Conservation (phyloP, 306 rosid genomes). For the Lithocarpus polystachyus region DNA sequence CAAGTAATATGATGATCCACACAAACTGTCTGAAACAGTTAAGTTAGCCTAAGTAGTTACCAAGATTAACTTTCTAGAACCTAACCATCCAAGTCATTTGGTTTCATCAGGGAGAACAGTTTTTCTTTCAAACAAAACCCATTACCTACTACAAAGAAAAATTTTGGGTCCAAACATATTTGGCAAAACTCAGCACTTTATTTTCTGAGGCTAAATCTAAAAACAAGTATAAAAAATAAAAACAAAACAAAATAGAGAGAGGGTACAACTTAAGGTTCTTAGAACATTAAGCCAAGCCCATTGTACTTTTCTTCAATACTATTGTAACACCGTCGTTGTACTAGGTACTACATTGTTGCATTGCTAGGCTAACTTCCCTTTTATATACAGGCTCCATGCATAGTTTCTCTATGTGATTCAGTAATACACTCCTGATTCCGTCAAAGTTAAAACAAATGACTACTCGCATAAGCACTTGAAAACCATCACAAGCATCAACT, state of each 20-base stretch:
- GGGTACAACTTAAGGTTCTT: background rate
- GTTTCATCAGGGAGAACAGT: background rate
- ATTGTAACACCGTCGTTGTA: no score
- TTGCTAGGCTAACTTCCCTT: no score
- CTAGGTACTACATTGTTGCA: no score
- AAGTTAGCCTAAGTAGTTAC: background rate
- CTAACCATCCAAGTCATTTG: background rate
- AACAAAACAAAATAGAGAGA: background rate
- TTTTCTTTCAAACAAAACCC: background rate
- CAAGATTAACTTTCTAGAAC: background rate
- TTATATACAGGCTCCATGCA: no score
- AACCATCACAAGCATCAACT: slow-evolving; percentile 11
- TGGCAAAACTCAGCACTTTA: background rate
- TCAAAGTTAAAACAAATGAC: background rate
- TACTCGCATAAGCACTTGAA: background rate
- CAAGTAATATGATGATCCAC: background rate
- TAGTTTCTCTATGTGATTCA: no score
- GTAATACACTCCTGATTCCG: no score
- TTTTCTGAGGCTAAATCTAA: background rate
- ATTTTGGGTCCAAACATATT: background rate
- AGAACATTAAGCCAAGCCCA: background rate
- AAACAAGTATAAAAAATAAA: background rate
- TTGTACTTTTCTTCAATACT: no score
- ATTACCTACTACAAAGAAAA: background rate
- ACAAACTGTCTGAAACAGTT: background rate